Evolutionary conservation across 371 early-diverging fungal species (phyloP).

Genomic region (Mortierella sp.): DNA sequence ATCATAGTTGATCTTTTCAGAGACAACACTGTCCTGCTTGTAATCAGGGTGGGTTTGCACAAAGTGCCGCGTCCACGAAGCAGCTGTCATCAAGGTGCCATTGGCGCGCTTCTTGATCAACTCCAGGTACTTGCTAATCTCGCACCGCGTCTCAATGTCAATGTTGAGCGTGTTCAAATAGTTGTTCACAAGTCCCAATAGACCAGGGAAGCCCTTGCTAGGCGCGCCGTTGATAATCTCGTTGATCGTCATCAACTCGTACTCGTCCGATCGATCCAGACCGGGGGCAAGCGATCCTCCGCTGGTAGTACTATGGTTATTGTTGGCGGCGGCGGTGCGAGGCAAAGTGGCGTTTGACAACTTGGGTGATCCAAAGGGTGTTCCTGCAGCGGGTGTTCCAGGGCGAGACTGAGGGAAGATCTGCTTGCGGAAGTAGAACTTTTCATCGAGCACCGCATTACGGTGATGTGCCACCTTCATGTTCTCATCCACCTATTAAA

Average conservation of each 20-base stretch:
- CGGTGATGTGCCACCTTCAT: constrained; percentile 92
- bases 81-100: constrained; percentile 89
- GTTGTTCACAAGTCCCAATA: constrained; percentile 85
- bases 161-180: constrained; percentile 85
- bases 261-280: constrained; percentile 65
- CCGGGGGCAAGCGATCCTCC: constrained; percentile 25
- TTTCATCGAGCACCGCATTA: constrained; percentile 85
- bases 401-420: constrained; percentile 70
- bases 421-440: constrained; percentile 93
- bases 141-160: constrained; percentile 75
- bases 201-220: constrained; percentile 82
- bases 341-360: constrained; percentile 39
- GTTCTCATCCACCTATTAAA: constrained; percentile 91
- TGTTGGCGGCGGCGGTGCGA: not conserved
- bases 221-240: constrained; percentile 97
- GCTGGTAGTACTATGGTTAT: not conserved
- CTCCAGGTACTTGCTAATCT: constrained; percentile 83
- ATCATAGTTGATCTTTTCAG: constrained; percentile 90
- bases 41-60: constrained; percentile 93
- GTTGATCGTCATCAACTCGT: constrained; percentile 87
- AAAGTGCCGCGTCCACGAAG: constrained; percentile 94
- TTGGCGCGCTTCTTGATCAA: constrained; percentile 89
- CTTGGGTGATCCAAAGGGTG: constrained; percentile 48
- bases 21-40: constrained; percentile 92
- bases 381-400: constrained; percentile 49